Evolutionary conservation across 2,329 filamentous ascomycete genomes (phyloP).

Genomic region (Helotiales sp.): DNA sequence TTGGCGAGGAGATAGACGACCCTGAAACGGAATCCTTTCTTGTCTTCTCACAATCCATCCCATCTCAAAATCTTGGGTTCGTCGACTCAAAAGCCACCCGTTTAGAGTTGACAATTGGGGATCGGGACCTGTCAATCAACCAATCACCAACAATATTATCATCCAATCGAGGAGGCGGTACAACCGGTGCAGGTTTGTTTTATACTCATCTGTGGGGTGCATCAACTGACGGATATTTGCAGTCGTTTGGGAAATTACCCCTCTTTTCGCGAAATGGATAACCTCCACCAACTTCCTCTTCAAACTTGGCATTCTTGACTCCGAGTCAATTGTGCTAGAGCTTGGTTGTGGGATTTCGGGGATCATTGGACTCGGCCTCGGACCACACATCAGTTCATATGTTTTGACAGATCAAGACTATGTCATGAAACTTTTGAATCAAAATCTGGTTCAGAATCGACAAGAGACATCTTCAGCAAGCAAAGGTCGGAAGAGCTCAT

Average conservation of each 20-base stretch:
- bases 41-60: constrained; percentile 77
- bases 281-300: constrained; percentile 68
- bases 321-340: constrained; percentile 70
- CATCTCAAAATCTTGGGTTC: constrained; percentile 82
- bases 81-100: constrained; percentile 71
- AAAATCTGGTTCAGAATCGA: constrained; percentile 73
- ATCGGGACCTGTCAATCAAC: constrained; percentile 73
- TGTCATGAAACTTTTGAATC: constrained; percentile 74
- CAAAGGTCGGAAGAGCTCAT: constrained; percentile 32
- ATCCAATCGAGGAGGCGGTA: constrained; percentile 74
- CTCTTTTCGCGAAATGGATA: constrained; percentile 82
- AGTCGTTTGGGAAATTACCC: constrained; percentile 93
- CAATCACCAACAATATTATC: constrained; percentile 85
- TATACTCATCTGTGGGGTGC: constrained; percentile 1
- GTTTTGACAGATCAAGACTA: constrained; percentile 89
- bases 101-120: constrained; percentile 71
- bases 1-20: constrained; percentile 59
- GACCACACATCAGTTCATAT: constrained; percentile 64
- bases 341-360: constrained; percentile 89
- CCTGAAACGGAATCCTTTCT: constrained; percentile 81
- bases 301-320: constrained; percentile 55
- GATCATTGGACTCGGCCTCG: constrained; percentile 73
- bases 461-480: constrained; percentile 20
- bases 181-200: constrained; percentile 68
- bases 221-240: constrained; percentile 22